These are phyloP conservation scores for Pseudopyricularia javanii DNA, from an alignment of 2,329 filamentous ascomycete species.

Conservation along the genomic window DNA sequence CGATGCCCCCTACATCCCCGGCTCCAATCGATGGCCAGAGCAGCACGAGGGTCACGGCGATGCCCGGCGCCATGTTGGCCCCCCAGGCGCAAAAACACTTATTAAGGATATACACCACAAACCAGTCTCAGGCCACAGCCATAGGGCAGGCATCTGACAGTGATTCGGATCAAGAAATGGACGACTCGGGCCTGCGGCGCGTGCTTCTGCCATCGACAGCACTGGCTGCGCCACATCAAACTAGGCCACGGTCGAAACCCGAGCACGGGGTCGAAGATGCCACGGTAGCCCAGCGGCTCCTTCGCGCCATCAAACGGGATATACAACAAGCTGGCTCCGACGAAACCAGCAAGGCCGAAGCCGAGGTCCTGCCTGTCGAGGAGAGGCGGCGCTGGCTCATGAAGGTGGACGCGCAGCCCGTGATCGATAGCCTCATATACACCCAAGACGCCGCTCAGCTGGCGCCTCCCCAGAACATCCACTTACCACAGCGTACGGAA, in stretches of 20 bases:
- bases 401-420: neutral
- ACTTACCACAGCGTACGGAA: slow-evolving; percentile 6
- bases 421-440: slow-evolving; percentile 13
- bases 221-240: neutral
- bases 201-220: neutral
- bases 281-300: neutral
- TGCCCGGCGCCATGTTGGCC: neutral
- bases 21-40: neutral
- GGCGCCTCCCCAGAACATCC: slow-evolving; percentile 9
- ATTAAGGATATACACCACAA: neutral
- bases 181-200: neutral
- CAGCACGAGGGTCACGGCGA: neutral
- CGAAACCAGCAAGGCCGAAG: neutral
- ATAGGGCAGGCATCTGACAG: neutral
- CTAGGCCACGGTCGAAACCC: neutral
- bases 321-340: neutral
- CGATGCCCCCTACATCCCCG: neutral
- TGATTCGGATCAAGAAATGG: neutral
- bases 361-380: neutral
- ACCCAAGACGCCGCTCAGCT: slow-evolving; percentile 10
- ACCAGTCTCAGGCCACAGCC: neutral
- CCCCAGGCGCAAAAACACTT: neutral
- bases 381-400: neutral
- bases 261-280: neutral
- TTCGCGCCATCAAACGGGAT: neutral